Evolutionary conservation across 805 yeast genomes (phyloP), one percentile per base, ranked within the genome.

Genomic region (Candida rishiriensis): DNA sequence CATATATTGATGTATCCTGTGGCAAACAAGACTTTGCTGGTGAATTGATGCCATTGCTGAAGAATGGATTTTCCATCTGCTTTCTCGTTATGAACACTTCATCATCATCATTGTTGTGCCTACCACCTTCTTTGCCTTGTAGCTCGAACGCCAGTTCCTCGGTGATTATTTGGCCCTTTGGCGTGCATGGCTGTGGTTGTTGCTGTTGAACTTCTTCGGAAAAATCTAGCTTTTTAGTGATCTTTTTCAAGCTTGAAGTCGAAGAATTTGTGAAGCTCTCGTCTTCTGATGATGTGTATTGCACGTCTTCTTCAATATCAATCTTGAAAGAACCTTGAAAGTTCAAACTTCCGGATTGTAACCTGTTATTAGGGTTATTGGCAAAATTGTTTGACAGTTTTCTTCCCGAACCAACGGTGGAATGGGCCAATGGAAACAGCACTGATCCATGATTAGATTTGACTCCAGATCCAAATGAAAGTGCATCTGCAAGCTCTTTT

Each of bases 81-180:
- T 43, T 47, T 46, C 49, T 52, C 4, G 16, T 42, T 10, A 56
- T 42, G 29, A 36, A 41, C 4, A 42, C 40, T 26, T 57, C 57
- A 3, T 40, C 44, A n/a, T 50, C 53, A 13, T 46, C 52, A n/a
- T 53, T 53, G 15, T 53, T 51, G 13, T 10, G 5, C 9, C 10
- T 30, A 12, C 33, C 33, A n/a, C 30, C 36, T 30, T 58, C 60
- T 21, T 41, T 48, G 3, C 54, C 44, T 45, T 59, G 56, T 44
- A 60, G 51, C 15, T 55, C 46, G 28, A 55, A 51, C 14, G 69
- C 66, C 41, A 56, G 49, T 16, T 61, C 62, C 3, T 65, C 68
- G 13, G 62, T 56, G 34, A 64, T 64, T 3, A 67, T 47, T 42
- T 69, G 71, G 6, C 48, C 55, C 28, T 57, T 59, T 3, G 77